Evolutionary conservation across 2,329 filamentous ascomycete genomes (phyloP).

Genomic region (Graphilbum fragrans): DNA sequence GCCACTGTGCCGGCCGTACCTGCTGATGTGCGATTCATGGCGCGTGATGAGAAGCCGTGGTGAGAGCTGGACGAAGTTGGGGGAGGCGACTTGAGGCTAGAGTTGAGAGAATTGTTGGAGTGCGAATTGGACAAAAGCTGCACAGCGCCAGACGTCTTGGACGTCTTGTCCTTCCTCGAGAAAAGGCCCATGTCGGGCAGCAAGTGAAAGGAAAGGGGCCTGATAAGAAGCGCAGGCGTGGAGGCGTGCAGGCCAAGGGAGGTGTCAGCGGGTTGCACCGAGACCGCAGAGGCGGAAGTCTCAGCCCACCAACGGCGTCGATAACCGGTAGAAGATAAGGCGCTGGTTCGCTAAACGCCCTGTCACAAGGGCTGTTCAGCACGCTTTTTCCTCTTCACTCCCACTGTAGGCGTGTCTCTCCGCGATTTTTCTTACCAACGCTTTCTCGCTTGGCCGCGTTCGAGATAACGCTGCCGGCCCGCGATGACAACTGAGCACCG

Average conservation of each 20-base stretch:
- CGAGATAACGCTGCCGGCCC: no score
- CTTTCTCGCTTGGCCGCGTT: background rate
- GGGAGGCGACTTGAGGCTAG: constrained; percentile 31
- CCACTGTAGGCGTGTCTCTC: no score
- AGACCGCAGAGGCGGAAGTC: background rate
- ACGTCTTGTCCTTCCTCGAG: constrained; percentile 37
- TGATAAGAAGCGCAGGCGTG: background rate
- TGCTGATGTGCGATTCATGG: constrained; percentile 37
- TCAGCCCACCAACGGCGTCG: no score
- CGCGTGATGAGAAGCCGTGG: constrained; percentile 21
- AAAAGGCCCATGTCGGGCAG: constrained; percentile 37
- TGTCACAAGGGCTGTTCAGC: no score
- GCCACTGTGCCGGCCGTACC: constrained; percentile 24
- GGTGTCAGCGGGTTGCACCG: background rate
- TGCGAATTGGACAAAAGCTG: constrained; percentile 27
- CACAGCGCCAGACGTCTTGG: constrained; percentile 14
- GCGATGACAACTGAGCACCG: no score
- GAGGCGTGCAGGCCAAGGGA: background rate
- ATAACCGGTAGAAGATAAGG: background rate
- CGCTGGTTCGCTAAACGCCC: no score
- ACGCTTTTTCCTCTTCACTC: no score
- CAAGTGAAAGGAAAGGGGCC: background rate
- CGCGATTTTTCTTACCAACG: background rate
- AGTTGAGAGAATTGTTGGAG: constrained; percentile 39
- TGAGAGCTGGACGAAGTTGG: constrained; percentile 6